Conservation (phyloP, 208 protist genomes). For the Wallacemonas collosoma region DNA sequence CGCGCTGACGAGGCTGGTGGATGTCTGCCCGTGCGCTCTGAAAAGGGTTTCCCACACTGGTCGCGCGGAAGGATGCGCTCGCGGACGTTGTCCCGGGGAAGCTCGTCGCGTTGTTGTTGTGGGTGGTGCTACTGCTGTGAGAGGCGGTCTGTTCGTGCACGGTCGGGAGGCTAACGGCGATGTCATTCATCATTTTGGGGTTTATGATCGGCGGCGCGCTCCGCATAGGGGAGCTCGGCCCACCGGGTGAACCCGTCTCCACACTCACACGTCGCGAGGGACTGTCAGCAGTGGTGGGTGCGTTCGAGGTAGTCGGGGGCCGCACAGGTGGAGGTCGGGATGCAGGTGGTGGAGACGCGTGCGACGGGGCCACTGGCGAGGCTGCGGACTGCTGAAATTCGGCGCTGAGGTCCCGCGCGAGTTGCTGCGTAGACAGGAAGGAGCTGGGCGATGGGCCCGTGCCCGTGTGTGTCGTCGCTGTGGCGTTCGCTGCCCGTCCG, state of each 20-base stretch:
- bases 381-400: neutral
- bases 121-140: neutral
- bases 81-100: neutral
- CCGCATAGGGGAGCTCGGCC: neutral
- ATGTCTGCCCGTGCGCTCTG: slow-evolving; percentile 1
- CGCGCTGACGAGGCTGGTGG: slow-evolving; percentile 6
- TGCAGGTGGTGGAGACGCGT: neutral
- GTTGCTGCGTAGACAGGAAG: neutral
- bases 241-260: neutral
- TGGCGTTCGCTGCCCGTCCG: neutral
- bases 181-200: slow-evolving; percentile 16
- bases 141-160: neutral
- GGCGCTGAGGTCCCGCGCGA: neutral
- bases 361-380: neutral
- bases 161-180: neutral
- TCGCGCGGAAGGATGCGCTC: neutral
- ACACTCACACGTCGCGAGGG: slow-evolving; percentile 2
- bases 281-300: neutral
- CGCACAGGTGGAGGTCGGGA: neutral
- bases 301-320: too few species aligned
- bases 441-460: neutral
- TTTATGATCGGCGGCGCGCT: slow-evolving; percentile 3
- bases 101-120: neutral
- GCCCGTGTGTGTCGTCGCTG: slow-evolving; percentile 3
- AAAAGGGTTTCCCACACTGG: slow-evolving; percentile 9